phyloP scores from a whole-genome alignment of 2,329 filamentous ascomycete genomes.

The Pyricularia pennisetigena region DNA sequence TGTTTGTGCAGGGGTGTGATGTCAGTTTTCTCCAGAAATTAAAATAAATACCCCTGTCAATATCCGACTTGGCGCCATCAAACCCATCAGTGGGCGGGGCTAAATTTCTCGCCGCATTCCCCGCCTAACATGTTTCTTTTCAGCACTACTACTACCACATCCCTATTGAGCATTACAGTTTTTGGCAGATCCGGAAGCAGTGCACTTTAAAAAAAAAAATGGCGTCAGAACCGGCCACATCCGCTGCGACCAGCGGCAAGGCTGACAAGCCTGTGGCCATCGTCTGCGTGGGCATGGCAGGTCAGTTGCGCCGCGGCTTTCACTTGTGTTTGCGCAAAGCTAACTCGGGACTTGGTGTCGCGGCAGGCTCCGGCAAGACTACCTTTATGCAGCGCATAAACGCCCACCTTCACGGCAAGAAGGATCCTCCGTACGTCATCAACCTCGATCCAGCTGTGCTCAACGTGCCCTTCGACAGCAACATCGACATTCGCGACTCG shows the following conservation, averaged over 20 bases:
- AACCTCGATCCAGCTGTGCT: conserved; percentile 95
- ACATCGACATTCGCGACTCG: conserved; percentile 97
- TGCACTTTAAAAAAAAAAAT: conserved; percentile 5
- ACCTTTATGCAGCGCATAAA: conserved; percentile 99
- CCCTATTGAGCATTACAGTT: not conserved
- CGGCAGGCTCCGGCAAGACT: conserved; percentile 84
- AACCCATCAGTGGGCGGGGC: not conserved
- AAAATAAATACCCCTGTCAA: not conserved
- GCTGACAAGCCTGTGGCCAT: conserved; percentile 59
- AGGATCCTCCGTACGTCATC: conserved; percentile 82
- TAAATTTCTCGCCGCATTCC: not conserved
- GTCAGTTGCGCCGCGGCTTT: conserved; percentile 28
- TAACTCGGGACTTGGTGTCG: conserved; percentile 1
- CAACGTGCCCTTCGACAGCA: conserved; percentile 87
- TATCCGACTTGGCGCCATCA: not conserved
- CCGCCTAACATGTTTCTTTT: not conserved
- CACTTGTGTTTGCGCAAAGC: not conserved
- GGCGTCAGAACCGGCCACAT: conserved; percentile 11
- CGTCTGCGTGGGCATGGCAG: conserved; percentile 96
- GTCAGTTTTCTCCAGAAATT: conserved; percentile 3
- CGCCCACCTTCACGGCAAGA: conserved; percentile 74
- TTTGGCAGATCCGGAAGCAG: not conserved
- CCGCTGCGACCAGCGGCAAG: conserved; percentile 10
- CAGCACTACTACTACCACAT: not conserved
- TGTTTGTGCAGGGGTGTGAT: not conserved